Evolutionary conservation across 495 filamentous ascomycete genomes (phyloP), one percentile per base, ranked within the genome.

Genomic region (Xylaria telfairii): DNA sequence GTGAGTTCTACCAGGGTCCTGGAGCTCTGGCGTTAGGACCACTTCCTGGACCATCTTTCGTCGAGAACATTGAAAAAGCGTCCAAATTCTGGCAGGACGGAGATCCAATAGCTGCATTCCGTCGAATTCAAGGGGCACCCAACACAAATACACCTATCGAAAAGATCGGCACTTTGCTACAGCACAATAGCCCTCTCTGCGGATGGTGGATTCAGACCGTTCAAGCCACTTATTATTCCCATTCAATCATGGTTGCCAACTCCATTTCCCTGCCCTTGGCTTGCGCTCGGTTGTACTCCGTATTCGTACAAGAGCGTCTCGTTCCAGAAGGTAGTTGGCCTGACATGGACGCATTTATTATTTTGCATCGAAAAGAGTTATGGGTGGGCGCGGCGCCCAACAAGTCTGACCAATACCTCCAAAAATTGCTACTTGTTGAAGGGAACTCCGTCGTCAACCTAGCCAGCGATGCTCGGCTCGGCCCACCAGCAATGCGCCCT

Each of bases 321-420:
- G 10, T 63, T 30, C 60, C 37, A 7, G 5, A 63, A 30, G 60
- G 60, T 13, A 63, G 60, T 41, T 63, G 41, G 60, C 60, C 60
- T 30, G 60, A 63, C 32, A 63, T 63, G 41, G 60, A 63, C 4
- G 60, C 60, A 21, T 63, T 63, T 44, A 13, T 24, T 3, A 63
- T 21, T 46, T 10, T 63, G 39, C 60, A 63, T 63, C 60, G 60
- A 63, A 41, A 12, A 2, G 60, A 63, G 15, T 26, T 63, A 42
- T 63, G 60, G 60, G 39, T 44, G 39, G 60, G 60, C 17, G 24
- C 41, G 46, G 60, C 37, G 41, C 60, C 60, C 15, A 46, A 26
- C 15, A 46, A 26, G 39, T 63, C 60, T 19, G 21, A 24, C 13
- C 39, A 44, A 63, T 63, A 63, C 24, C 10, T 44, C 60, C 8